These are phyloP conservation scores for Hypoxylon fragiforme DNA, from an alignment of 495 filamentous ascomycete genomes.

Conservation along the genomic window DNA sequence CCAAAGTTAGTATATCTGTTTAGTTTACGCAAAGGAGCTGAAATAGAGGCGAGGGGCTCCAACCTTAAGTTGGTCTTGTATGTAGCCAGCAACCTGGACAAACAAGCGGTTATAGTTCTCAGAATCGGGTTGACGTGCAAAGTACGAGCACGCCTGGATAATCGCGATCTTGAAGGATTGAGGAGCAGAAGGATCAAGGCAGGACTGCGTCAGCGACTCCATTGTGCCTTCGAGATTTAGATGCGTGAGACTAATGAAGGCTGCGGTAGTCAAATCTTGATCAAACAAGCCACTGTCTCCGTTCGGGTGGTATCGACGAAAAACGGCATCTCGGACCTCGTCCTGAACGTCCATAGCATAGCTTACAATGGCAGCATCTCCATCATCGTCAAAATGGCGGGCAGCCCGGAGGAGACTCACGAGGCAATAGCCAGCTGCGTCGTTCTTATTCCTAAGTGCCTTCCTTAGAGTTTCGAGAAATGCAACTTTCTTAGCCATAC, in stretches of 20 bases:
- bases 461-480: slow-evolving; percentile 65
- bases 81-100: slow-evolving; percentile 55
- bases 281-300: slow-evolving; percentile 54
- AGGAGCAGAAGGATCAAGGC: slow-evolving; percentile 58
- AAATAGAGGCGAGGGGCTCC: slow-evolving; percentile 1
- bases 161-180: slow-evolving; percentile 62
- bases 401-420: slow-evolving; percentile 61
- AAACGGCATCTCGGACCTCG: slow-evolving; percentile 65
- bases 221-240: slow-evolving; percentile 60
- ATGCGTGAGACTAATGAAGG: slow-evolving; percentile 63
- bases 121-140: slow-evolving; percentile 53
- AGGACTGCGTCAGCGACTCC: slow-evolving; percentile 55
- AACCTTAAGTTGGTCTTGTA: slow-evolving; percentile 58
- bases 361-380: slow-evolving; percentile 62
- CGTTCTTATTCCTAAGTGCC: slow-evolving; percentile 57
- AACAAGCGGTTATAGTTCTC: slow-evolving; percentile 57
- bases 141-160: slow-evolving; percentile 59
- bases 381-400: slow-evolving; percentile 61
- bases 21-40: no score
- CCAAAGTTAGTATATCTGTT: slow-evolving; percentile 30
- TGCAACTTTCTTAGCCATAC: slow-evolving; percentile 63
- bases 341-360: slow-evolving; percentile 69
- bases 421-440: slow-evolving; percentile 64
- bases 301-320: slow-evolving; percentile 53
- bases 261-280: slow-evolving; percentile 63